Evolutionary conservation across 768 basidiomycete species (phyloP).

Genomic region (Hysterangium stoloniferum): DNA sequence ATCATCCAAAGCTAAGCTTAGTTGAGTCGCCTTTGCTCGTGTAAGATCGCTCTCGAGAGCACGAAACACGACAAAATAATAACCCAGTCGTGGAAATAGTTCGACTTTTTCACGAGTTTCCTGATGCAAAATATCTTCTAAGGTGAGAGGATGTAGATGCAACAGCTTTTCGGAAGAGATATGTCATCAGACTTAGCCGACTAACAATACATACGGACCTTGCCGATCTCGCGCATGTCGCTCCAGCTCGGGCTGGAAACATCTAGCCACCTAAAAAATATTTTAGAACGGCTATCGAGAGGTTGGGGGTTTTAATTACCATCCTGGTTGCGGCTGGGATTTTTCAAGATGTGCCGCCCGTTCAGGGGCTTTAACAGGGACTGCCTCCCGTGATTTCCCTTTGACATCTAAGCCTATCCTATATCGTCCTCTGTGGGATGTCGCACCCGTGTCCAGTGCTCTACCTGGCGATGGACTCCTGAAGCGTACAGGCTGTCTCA

Average conservation of each 20-base stretch:
- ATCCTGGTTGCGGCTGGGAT: constrained; percentile 2
- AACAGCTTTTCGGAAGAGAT: constrained; percentile 43
- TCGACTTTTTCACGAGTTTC: constrained; percentile 92
- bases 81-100: constrained; percentile 77
- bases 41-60: constrained; percentile 58
- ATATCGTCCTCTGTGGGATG: constrained; percentile 1
- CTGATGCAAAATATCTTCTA: constrained; percentile 89
- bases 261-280: constrained; percentile 68
- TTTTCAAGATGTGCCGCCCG: neutral
- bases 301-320: constrained; percentile 7
- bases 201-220: constrained; percentile 37
- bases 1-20: neutral
- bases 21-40: constrained; percentile 17
- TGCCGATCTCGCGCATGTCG: constrained; percentile 80
- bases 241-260: constrained; percentile 82
- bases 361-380: neutral
- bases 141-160: constrained; percentile 84
- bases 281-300: constrained; percentile 16
- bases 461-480: constrained; percentile 8
- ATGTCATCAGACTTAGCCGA: neutral
- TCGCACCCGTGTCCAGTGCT: constrained; percentile 8
- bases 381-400: constrained; percentile 14
- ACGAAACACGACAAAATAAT: constrained; percentile 85
- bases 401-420: constrained; percentile 3
- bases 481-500: constrained; percentile 18